Evolutionary conservation across 768 basidiomycete genomes (phyloP).

Genomic region (Mycena vitilis): DNA sequence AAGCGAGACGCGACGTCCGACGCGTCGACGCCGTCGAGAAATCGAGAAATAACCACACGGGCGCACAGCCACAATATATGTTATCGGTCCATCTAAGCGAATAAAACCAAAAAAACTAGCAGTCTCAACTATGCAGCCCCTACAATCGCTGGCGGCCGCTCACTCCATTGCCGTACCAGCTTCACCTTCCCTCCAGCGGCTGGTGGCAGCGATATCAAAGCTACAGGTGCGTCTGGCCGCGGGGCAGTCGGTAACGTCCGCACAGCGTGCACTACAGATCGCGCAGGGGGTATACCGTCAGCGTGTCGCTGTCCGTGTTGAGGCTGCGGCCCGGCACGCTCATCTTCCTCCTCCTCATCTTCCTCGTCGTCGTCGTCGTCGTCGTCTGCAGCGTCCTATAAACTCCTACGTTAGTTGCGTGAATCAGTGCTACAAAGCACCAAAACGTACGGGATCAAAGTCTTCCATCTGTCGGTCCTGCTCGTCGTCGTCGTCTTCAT

Average conservation of each 20-base stretch:
- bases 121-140: conserved; percentile 52
- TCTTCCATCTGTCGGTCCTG: conserved; percentile 86
- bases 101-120: conserved; percentile 31
- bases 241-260: conserved; percentile 66
- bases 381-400: conserved; percentile 64
- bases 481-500: conserved; percentile 77
- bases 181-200: conserved; percentile 58
- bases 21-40: too few relatives aligned
- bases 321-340: conserved; percentile 37
- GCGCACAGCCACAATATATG: conserved; percentile 25
- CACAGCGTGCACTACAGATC: conserved; percentile 46
- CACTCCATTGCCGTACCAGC: conserved; percentile 62
- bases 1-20: too few relatives aligned
- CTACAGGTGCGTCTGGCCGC: conserved; percentile 51
- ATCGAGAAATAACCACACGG: too few relatives aligned
- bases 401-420: conserved; percentile 10
- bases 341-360: conserved; percentile 46
- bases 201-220: conserved; percentile 45
- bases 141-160: conserved; percentile 48
- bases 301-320: conserved; percentile 49
- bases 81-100: conserved; percentile 32
- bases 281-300: conserved; percentile 23
- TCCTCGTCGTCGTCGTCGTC: conserved; percentile 72
- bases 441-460: conserved; percentile 77
- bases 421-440: background rate